These are phyloP conservation scores for Fusarium solani-melongenae DNA, from an alignment of 2,329 filamentous ascomycete species.

Conservation along the genomic window DNA sequence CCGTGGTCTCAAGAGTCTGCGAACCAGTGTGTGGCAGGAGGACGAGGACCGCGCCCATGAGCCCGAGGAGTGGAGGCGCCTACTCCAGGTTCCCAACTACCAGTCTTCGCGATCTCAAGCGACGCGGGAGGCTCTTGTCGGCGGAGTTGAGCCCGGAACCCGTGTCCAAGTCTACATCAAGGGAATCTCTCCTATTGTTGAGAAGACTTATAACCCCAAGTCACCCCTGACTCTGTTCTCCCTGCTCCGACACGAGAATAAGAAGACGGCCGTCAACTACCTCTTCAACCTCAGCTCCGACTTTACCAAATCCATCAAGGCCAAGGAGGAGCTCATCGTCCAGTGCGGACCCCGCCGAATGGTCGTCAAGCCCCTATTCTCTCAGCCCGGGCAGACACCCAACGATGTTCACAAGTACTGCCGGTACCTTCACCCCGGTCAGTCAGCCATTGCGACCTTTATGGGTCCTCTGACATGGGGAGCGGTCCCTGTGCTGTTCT, in stretches of 20 bases:
- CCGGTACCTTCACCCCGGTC: slow-evolving; percentile 89
- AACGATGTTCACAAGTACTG: slow-evolving; percentile 99
- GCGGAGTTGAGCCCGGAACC: slow-evolving; percentile 85
- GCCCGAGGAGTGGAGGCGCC: slow-evolving; percentile 87
- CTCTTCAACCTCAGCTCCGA: slow-evolving; percentile 88
- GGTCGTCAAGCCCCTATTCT: slow-evolving; percentile 90
- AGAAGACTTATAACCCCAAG: slow-evolving; percentile 60
- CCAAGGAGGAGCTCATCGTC: slow-evolving; percentile 91
- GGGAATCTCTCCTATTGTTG: slow-evolving; percentile 57
- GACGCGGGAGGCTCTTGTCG: slow-evolving; percentile 85
- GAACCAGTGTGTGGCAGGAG: slow-evolving; percentile 88
- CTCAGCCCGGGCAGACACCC: slow-evolving; percentile 86
- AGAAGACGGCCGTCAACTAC: slow-evolving; percentile 89
- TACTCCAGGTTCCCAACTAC: slow-evolving; percentile 92
- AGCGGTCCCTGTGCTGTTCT: slow-evolving; percentile 88
- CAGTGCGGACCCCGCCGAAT: slow-evolving; percentile 92
- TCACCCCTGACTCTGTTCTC: slow-evolving; percentile 82
- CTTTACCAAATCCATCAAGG: slow-evolving; percentile 79
- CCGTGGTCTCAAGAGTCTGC: slow-evolving; percentile 89
- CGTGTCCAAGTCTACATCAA: slow-evolving; percentile 83
- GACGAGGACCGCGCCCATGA: slow-evolving; percentile 88
- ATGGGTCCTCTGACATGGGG: slow-evolving; percentile 94
- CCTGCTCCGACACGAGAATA: slow-evolving; percentile 93
- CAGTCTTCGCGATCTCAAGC: slow-evolving; percentile 81
- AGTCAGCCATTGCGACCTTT: slow-evolving; percentile 89